These are phyloP conservation scores for Fistulifera pelliculosa DNA, from an alignment of 108 stramenopile genomes.

Conservation along the genomic window DNA sequence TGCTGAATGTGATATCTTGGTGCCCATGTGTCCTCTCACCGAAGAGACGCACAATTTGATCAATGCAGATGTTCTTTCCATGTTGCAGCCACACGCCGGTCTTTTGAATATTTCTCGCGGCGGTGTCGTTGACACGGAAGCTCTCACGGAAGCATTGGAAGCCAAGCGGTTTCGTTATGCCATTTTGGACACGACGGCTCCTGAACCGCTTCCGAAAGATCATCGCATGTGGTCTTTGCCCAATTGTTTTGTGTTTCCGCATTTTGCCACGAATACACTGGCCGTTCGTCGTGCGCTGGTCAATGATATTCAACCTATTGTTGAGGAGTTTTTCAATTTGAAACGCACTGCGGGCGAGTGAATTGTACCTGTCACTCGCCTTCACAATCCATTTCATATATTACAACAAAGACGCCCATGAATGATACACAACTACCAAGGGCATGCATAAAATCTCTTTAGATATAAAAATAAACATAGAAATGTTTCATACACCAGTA, in stretches of 20 bases:
- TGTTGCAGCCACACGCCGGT: slow-evolving; percentile 15
- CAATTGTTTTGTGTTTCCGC: slow-evolving; percentile 47
- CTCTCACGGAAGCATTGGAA: slow-evolving; percentile 30
- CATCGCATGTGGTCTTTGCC: slow-evolving; percentile 35
- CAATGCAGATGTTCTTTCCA: slow-evolving; percentile 14
- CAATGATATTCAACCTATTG: slow-evolving; percentile 22
- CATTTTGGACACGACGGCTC: slow-evolving; percentile 49
- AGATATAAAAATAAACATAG: too few relatives aligned
- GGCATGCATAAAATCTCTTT: too few relatives aligned
- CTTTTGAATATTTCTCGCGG: slow-evolving; percentile 59
- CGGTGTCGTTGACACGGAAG: slow-evolving; percentile 45
- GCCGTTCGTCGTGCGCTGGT: slow-evolving; percentile 45
- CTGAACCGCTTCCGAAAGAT: slow-evolving; percentile 44
- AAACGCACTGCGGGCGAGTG: too few relatives aligned
- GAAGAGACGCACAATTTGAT: slow-evolving; percentile 31
- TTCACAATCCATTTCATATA: too few relatives aligned
- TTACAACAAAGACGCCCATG: too few relatives aligned
- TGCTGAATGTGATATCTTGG: slow-evolving; percentile 30
- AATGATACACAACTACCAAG: too few relatives aligned
- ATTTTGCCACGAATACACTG: slow-evolving; percentile 54
- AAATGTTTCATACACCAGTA: too few relatives aligned
- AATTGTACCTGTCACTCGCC: too few relatives aligned
- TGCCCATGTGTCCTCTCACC: slow-evolving; percentile 41
- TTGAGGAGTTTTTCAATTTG: neutral
- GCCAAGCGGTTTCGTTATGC: slow-evolving; percentile 32